Conservation (phyloP, 2,329 filamentous ascomycete species). For the Moelleriella libera region DNA sequence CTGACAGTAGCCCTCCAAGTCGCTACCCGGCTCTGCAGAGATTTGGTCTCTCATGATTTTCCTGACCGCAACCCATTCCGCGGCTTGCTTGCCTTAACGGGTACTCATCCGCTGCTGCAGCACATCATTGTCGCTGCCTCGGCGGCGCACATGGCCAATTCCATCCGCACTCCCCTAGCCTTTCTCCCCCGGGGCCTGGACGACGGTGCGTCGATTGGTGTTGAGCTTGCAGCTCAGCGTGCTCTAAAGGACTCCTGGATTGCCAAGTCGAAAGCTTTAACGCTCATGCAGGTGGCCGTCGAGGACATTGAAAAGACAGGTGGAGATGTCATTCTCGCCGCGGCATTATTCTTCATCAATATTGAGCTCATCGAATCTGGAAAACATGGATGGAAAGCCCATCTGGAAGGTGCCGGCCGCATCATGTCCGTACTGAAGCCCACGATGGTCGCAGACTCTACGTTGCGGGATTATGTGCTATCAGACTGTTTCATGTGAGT, state of each 20-base stretch:
- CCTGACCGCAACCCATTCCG: slow-evolving; percentile 31
- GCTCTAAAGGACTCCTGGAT: slow-evolving; percentile 28
- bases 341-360: slow-evolving; percentile 34
- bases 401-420: slow-evolving; percentile 29
- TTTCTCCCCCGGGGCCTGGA: not conserved
- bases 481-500: slow-evolving; percentile 32
- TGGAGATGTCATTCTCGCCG: slow-evolving; percentile 27
- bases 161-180: slow-evolving; percentile 17
- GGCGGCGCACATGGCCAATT: slow-evolving; percentile 31
- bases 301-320: slow-evolving; percentile 20
- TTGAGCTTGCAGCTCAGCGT: slow-evolving; percentile 9
- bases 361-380: slow-evolving; percentile 35
- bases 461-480: slow-evolving; percentile 28
- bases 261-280: slow-evolving; percentile 29
- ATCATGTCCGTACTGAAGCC: slow-evolving; percentile 27
- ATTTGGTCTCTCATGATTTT: slow-evolving; percentile 33
- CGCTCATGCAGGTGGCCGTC: slow-evolving; percentile 24
- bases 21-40: slow-evolving; percentile 34
- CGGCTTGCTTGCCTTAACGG: slow-evolving; percentile 25
- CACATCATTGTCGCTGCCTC: slow-evolving; percentile 34
- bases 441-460: slow-evolving; percentile 16
- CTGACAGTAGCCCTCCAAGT: slow-evolving; percentile 18
- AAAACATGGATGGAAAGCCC: slow-evolving; percentile 30
- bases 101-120: slow-evolving; percentile 25
- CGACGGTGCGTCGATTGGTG: slow-evolving; percentile 1